A percentile compares a stretch with the other conserved stretches of the same genome.
These are phyloP conservation scores for Umbelopsis isabellina DNA, from an alignment of 192 early-diverging fungal species.

Conservation along the genomic window DNA sequence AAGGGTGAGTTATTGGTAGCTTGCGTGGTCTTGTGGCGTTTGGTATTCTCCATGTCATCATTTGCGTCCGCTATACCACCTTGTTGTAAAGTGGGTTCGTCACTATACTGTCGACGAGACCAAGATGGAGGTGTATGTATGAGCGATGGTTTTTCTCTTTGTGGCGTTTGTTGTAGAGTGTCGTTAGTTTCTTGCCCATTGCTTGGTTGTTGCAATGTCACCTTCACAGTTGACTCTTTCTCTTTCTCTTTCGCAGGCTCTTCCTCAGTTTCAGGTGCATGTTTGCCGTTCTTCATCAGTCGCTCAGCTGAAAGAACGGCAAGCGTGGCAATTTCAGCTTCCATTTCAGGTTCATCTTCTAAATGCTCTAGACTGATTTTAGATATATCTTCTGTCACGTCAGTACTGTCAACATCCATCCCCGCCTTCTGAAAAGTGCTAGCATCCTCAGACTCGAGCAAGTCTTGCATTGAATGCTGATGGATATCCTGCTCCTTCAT, in stretches of 20 bases:
- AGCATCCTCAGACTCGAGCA: constrained; percentile 17
- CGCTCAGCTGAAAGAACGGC: constrained; percentile 6
- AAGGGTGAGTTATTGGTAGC: neutral
- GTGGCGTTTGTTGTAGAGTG: neutral
- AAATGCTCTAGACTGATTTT: constrained; percentile 8
- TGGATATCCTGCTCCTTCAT: neutral
- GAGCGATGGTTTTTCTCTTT: neutral
- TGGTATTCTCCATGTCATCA: constrained; percentile 12
- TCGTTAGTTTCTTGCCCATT: neutral
- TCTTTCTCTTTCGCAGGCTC: neutral
- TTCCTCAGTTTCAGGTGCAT: neutral
- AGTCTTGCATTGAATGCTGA: neutral
- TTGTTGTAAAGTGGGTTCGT: neutral
- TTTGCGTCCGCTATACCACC: neutral
- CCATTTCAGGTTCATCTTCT: constrained; percentile 3
- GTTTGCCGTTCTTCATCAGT: constrained; percentile 2
- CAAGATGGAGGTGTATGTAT: constrained; percentile 9
- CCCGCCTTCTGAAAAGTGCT: neutral
- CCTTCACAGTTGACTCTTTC: neutral
- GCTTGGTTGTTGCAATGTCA: neutral
- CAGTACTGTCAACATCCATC: constrained; percentile 1
- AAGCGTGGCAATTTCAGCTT: constrained; percentile 17
- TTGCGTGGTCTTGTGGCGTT: constrained; percentile 10
- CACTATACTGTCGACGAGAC: constrained; percentile 18
- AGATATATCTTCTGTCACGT: constrained; percentile 10